Conservation (phyloP, 176 grass and related monocot genomes). For the Eleusine coracana region DNA sequence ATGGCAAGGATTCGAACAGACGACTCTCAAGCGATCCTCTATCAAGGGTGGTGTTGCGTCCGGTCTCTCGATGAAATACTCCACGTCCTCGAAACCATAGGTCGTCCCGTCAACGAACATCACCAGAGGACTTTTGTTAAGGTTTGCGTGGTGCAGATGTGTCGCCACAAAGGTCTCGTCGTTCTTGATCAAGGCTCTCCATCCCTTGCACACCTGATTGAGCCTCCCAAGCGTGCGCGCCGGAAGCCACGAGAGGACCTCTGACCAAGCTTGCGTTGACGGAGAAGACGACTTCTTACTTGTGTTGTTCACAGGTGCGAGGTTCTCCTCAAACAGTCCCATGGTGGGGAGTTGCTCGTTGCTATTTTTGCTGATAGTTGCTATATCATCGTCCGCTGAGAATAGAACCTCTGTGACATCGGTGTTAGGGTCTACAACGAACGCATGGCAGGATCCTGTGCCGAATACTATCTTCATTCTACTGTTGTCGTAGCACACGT, state of each 20-base stretch:
- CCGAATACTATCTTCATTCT: background rate
- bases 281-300: background rate
- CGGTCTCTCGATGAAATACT: too few species aligned
- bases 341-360: background rate
- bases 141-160: background rate
- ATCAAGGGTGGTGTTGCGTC: background rate
- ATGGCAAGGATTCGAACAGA: background rate
- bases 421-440: background rate
- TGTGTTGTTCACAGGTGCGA: background rate
- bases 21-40: background rate
- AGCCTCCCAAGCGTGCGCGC: background rate
- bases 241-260: constrained; percentile 23
- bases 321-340: constrained; percentile 17
- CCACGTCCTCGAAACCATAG: background rate
- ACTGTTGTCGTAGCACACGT: background rate
- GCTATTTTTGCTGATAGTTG: background rate
- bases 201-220: constrained; percentile 6
- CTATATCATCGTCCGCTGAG: background rate
- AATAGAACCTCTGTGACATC: background rate
- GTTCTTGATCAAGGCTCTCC: background rate
- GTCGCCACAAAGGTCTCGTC: background rate
- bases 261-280: background rate
- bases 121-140: background rate
- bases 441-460: background rate
- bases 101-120: background rate